A percentile compares a stretch with the other conserved stretches of the same genome.
phyloP scores from a whole-genome alignment of 2,329 filamentous ascomycete species.

The Stagonosporopsis vannaccii region DNA sequence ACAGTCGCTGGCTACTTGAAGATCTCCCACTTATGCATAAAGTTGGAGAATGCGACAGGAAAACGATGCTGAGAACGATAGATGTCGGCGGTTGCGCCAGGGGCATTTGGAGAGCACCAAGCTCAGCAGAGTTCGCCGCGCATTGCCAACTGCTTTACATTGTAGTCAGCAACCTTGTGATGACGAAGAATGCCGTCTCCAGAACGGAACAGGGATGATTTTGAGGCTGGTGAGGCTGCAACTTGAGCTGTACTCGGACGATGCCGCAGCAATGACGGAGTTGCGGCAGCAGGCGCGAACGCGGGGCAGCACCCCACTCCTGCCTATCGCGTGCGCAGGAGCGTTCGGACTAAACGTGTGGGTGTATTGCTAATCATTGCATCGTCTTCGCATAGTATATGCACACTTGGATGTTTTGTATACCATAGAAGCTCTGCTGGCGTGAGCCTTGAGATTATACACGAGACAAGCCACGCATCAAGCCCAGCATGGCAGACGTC shows the following conservation, averaged over 20 bases:
- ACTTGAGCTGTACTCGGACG: not conserved
- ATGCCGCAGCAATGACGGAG: slow-evolving; percentile 6
- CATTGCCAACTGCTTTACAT: not conserved
- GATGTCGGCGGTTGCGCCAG: slow-evolving; percentile 2
- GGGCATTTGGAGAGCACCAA: not conserved
- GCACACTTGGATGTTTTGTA: not conserved
- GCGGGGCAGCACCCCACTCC: slow-evolving; percentile 6
- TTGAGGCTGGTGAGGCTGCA: not conserved
- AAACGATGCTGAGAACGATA: not conserved
- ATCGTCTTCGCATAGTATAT: not conserved
- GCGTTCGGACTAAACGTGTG: not conserved
- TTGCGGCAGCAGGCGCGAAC: not conserved
- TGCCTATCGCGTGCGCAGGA: slow-evolving; percentile 3
- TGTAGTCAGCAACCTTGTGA: not conserved
- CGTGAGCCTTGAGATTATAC: not conserved
- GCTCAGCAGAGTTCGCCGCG: not conserved
- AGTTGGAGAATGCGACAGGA: not conserved
- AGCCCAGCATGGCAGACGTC: slow-evolving; percentile 33
- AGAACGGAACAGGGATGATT: not conserved
- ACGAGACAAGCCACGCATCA: not conserved
- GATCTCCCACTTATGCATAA: not conserved
- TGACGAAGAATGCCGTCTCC: not conserved
- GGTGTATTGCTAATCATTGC: slow-evolving; percentile 6
- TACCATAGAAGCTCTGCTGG: not conserved
- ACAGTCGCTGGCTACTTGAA: not conserved